These are phyloP conservation scores for Fusarium nematophilum DNA, from an alignment of 2,329 filamentous ascomycete species.

Conservation along the genomic window DNA sequence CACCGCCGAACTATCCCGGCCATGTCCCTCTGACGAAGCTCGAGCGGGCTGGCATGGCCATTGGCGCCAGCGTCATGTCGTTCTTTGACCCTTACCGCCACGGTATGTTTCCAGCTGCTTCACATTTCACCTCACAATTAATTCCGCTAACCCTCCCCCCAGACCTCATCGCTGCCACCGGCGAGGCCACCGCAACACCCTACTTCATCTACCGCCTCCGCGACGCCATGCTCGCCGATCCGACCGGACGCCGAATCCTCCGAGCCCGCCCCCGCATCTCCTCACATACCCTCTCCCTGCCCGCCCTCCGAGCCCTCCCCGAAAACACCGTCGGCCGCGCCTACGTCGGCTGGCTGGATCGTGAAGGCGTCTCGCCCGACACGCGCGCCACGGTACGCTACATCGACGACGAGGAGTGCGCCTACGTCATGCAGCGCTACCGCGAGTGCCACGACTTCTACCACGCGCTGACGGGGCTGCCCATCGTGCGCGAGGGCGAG, in stretches of 20 bases:
- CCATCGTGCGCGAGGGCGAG: constrained; percentile 93
- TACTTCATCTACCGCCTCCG: constrained; percentile 95
- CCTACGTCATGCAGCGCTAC: constrained; percentile 98
- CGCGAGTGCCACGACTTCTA: constrained; percentile 98
- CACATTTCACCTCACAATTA: rapidly evolving
- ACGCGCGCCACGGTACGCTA: constrained; percentile 85
- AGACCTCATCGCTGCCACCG: constrained; percentile 95
- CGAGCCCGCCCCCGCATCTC: constrained; percentile 90
- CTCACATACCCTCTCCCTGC: constrained; percentile 75
- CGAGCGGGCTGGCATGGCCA: constrained; percentile 78
- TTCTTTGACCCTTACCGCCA: constrained; percentile 82
- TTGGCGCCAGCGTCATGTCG: constrained; percentile 72
- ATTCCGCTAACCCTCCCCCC: background rate
- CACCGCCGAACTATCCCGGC: constrained; percentile 87
- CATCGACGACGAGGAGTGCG: constrained; percentile 94
- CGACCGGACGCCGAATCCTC: constrained; percentile 90
- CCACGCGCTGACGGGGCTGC: constrained; percentile 91
- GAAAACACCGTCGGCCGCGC: constrained; percentile 80
- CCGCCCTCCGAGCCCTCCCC: constrained; percentile 77
- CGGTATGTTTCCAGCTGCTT: constrained; percentile 58
- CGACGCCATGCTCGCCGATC: constrained; percentile 85
- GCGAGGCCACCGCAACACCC: constrained; percentile 92
- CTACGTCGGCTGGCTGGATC: constrained; percentile 92
- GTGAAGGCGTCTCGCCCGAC: constrained; percentile 92
- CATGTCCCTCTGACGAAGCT: constrained; percentile 87